Base-by-base conservation (phyloP, 768 basidiomycete genomes). In the Antrodiella citrinella region DNA sequence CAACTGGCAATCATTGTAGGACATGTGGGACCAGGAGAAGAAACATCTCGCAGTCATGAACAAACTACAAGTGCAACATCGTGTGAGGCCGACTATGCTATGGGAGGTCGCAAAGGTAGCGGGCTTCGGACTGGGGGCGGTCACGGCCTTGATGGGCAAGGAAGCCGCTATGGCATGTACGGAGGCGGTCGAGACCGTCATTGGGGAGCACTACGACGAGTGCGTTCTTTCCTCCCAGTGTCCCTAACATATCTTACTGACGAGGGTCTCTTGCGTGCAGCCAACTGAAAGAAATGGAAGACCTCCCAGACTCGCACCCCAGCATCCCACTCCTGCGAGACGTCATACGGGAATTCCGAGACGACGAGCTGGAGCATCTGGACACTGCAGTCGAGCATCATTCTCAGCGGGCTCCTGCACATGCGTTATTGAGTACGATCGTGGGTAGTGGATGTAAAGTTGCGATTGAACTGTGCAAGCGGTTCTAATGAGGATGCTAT, bases 161-260 rank as follows among this genome's bases (percentile, higher is more conserved):
- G 86, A 96, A 57, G 91, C 93, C 11, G 92, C 94, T 0, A 98
- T 98, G 94, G 94, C 94, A 4, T 97, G 94, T 60, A 98, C 94
- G 0, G 94, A 98, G 65, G 94, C 94, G 0, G 93, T 98, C 18
- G 94, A 98, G 66, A 96, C 94, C 0, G 91, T 91, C 50, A 98
- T 98, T 47, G 94, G 94, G 38, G 94, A 98, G 66, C 94, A 98
- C 67, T 98, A 98, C 60, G 91, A 97, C 64, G 92, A 96, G 94
- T 95, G 63, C 62, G 90, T 76, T 49, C 42, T 30, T 20, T 22
- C 13, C 2, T 30, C 11, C 38, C 4, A 42, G 15, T 48, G 10
- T 18, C 40, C 19, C 22, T n/a, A n/a, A n/a, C n/a, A n/a, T n/a
- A n/a, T n/a, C n/a, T n/a, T n/a, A n/a, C n/a, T 41, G 54, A 49